phyloP scores from a whole-genome alignment of 1,284 basidiomycete genomes.

The Trametes versicolor region DNA sequence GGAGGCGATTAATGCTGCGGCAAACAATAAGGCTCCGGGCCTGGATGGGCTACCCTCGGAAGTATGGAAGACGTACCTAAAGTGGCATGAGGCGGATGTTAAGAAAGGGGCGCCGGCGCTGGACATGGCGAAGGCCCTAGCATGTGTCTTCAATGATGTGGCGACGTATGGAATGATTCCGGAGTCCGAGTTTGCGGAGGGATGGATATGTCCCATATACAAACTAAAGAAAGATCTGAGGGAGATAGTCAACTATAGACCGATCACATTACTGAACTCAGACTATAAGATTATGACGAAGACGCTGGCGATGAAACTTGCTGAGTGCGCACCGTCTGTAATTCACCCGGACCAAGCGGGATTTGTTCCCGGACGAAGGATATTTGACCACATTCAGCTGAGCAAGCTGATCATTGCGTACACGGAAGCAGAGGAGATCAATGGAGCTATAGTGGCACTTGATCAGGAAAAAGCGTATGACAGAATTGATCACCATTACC shows the following conservation, averaged over 20 bases:
- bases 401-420: not conserved
- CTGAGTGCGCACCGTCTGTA: not conserved
- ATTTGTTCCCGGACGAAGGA: not conserved
- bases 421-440: not conserved
- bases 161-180: not conserved
- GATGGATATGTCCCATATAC: not conserved
- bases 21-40: too few relatives aligned
- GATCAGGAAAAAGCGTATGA: not conserved
- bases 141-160: not conserved
- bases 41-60: too few relatives aligned
- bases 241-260: not conserved
- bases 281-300: not conserved
- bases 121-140: too few relatives aligned
- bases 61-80: not conserved
- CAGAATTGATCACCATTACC: not conserved
- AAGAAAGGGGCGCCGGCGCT: too few relatives aligned
- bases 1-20: not conserved
- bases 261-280: not conserved
- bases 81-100: too few relatives aligned
- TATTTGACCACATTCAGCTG: not conserved
- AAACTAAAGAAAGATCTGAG: not conserved
- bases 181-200: not conserved
- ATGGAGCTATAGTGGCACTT: not conserved
- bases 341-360: not conserved
- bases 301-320: not conserved